Evolutionary conservation across 2,329 filamentous ascomycete genomes (phyloP).

Genomic region (Rutstroemia sp.): DNA sequence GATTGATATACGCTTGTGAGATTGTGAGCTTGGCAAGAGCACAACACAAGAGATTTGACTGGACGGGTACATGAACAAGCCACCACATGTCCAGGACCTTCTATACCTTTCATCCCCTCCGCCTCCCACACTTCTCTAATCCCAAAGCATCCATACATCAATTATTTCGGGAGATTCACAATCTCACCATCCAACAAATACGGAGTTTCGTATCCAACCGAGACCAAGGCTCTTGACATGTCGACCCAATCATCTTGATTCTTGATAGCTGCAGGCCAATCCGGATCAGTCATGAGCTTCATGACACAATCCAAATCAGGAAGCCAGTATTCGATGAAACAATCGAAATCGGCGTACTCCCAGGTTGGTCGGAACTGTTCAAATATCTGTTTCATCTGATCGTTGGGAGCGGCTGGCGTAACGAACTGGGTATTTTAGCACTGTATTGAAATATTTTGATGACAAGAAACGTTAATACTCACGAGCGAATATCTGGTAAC

Average conservation of each 20-base stretch:
- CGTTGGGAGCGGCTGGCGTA: slow-evolving; percentile 21
- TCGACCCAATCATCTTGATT: slow-evolving; percentile 29
- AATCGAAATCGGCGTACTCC: slow-evolving; percentile 25
- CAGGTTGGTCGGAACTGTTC: slow-evolving; percentile 10
- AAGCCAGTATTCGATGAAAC: slow-evolving; percentile 27
- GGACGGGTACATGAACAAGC: too few relatives aligned
- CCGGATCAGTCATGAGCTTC: slow-evolving; percentile 24
- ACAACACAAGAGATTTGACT: too few relatives aligned
- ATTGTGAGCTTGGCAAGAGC: too few relatives aligned
- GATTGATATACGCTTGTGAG: too few relatives aligned
- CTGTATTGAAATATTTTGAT: not conserved
- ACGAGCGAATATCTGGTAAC: slow-evolving; percentile 25
- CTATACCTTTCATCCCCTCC: too few relatives aligned
- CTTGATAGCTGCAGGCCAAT: slow-evolving; percentile 21
- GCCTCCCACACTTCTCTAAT: too few relatives aligned
- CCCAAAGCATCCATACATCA: not conserved
- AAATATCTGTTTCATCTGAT: slow-evolving; percentile 16
- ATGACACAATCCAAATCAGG: slow-evolving; percentile 17
- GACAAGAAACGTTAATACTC: slow-evolving; percentile 4
- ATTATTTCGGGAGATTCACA: slow-evolving; percentile 18
- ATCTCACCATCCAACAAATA: slow-evolving; percentile 25
- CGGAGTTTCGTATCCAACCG: slow-evolving; percentile 22
- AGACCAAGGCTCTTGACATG: slow-evolving; percentile 22
- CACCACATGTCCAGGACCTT: too few relatives aligned
- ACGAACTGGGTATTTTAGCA: slow-evolving; percentile 17